Base-by-base conservation (phyloP, 139 green algal species). In the Zygnema circumcarinatum region DNA sequence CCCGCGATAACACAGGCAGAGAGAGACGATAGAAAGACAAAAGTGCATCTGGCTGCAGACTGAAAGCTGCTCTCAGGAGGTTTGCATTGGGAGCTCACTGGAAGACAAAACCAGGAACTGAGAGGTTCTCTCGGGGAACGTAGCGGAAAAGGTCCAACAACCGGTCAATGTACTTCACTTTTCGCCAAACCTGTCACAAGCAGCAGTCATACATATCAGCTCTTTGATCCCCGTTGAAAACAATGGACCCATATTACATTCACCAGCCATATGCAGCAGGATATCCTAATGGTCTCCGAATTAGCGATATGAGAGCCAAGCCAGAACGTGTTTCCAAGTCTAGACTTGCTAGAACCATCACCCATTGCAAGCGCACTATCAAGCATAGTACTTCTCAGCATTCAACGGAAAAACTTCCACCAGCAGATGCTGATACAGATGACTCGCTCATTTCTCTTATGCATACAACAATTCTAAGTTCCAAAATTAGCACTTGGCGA, bases 31-130 rank as follows among this genome's bases (percentile, higher is more conserved):
- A 72, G 54, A 72, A 25, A 72, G 54, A 72, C 54, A 25, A 29
- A 33, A 72, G 54, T 33, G 29, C 25, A 29, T 33, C 54, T 29
- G 54, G 25, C 25, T 29, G 29, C 54, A 72, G 54, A 72, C 54
- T 33, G 25, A 72, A 29, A 72, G n/a, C n/a, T n/a, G n/a, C n/a
- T 52, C 69, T 16, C 35, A 16, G 7, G 16, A 78, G 16, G 3
- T 78, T 78, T 52, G 69, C 11, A 7, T 22, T 39, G 69, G 36
- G 52, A 42, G 69, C 82, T 82, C 33, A 88, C 84, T 89, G 83
- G 33, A 89, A 89, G 7, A 89, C 84, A 85, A 89, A 89, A 7
- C 84, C 84, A 35, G 84, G 84, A 31, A 89, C 86, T 32, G 79
- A 80, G 33, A 89, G 42, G 36, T 89, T 76, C 31, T 89, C 84